A percentile compares a stretch with the other conserved stretches of the same genome.
Evolutionary conservation across 108 stramenopile species (phyloP).

Genomic region (Cyclotella baltica): DNA sequence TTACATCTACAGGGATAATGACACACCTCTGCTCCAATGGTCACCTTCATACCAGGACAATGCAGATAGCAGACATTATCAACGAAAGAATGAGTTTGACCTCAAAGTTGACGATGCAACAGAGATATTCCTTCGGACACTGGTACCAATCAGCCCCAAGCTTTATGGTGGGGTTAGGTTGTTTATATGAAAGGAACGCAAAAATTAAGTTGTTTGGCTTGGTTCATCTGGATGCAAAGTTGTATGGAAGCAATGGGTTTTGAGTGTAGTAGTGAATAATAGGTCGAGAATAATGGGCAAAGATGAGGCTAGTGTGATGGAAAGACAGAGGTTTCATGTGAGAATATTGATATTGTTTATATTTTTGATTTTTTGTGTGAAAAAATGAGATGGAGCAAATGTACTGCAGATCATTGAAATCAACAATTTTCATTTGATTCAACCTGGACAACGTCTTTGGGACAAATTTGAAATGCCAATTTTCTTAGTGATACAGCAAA

Average conservation of each 20-base stretch:
- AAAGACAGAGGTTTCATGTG: constrained; percentile 86
- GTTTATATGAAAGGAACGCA: constrained; percentile 83
- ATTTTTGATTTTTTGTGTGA: neutral
- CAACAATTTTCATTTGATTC: neutral
- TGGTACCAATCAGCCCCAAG: constrained; percentile 86
- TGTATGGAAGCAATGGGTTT: constrained; percentile 88
- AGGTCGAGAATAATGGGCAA: constrained; percentile 83
- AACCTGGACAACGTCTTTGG: neutral
- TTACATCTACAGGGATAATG: no score
- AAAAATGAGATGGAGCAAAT: neutral
- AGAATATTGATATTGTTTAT: neutral
- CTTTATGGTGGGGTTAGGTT: constrained; percentile 77
- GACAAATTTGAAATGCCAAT: no score
- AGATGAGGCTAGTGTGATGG: constrained; percentile 81
- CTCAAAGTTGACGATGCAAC: constrained; percentile 81
- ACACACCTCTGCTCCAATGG: neutral
- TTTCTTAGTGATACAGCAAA: neutral
- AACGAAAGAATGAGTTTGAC: constrained; percentile 67
- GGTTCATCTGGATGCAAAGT: constrained; percentile 85
- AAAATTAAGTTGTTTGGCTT: constrained; percentile 84
- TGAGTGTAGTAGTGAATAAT: constrained; percentile 87
- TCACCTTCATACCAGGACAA: no score
- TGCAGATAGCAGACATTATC: neutral
- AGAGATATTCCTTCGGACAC: constrained; percentile 71
- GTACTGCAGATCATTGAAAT: neutral